Conservation (phyloP, 1,139 yeast species). For the Kodamaea sp. region DNA sequence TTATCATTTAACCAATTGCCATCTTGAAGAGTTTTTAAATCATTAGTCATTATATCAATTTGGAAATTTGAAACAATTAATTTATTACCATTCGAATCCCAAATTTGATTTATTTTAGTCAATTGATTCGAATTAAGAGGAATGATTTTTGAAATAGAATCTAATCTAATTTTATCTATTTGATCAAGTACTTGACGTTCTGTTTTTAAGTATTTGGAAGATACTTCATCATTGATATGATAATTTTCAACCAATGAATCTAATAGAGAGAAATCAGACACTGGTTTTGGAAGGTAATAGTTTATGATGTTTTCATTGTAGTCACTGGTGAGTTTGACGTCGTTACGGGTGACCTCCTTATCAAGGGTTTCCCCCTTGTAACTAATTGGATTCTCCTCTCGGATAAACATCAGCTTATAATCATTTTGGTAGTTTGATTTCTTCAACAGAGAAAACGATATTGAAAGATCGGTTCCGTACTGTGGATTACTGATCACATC, state of each 20-base stretch:
- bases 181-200: conserved; percentile 8
- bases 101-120: conserved; percentile 20
- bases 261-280: conserved; percentile 11
- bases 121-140: conserved; percentile 14
- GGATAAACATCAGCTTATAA: conserved; percentile 7
- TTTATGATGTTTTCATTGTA: conserved; percentile 11
- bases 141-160: conserved; percentile 8
- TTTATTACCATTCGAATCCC: conserved; percentile 20
- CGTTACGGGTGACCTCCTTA: background rate
- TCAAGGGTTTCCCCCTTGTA: conserved; percentile 3
- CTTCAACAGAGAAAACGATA: conserved; percentile 9
- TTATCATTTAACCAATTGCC: conserved; percentile 88
- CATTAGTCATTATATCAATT: conserved; percentile 63
- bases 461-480: conserved; percentile 14
- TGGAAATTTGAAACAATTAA: conserved; percentile 29
- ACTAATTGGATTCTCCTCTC: too few relatives aligned
- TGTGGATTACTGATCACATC: conserved; percentile 3
- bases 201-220: conserved; percentile 9
- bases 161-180: conserved; percentile 8
- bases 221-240: conserved; percentile 11
- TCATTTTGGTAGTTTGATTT: conserved; percentile 13
- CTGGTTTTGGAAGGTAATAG: conserved; percentile 11
- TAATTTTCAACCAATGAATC: conserved; percentile 14
- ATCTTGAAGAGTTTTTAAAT: conserved; percentile 66
- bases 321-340: background rate